Evolutionary conservation across 2,329 filamentous ascomycete species (phyloP).

Genomic region (Microcyclospora tardicrescens): DNA sequence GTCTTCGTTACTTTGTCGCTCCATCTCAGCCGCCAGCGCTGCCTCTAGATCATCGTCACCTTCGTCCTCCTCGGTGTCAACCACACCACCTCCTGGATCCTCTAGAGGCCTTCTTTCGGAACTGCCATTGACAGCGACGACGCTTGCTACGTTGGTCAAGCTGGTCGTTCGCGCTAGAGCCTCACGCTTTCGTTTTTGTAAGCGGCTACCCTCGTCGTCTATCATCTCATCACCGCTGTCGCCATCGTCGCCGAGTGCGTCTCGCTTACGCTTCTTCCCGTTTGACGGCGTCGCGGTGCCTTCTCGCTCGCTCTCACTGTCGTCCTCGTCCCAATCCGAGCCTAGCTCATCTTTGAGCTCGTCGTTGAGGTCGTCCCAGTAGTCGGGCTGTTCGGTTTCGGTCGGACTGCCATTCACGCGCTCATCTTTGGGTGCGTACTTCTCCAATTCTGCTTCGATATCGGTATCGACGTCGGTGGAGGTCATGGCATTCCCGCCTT

Average conservation of each 20-base stretch:
- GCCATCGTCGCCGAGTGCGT: constrained; percentile 14
- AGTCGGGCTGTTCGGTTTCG: constrained; percentile 21
- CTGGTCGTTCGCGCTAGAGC: constrained; percentile 35
- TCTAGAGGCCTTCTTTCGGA: not conserved
- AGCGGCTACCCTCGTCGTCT: constrained; percentile 29
- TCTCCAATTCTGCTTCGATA: constrained; percentile 29
- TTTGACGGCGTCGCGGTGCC: constrained; percentile 14
- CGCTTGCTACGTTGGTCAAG: constrained; percentile 29
- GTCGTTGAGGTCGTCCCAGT: constrained; percentile 43
- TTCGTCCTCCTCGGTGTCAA: constrained; percentile 13
- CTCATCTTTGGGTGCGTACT: constrained; percentile 34
- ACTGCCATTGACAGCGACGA: constrained; percentile 7
- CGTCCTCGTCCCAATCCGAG: constrained; percentile 36
- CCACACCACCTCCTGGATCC: constrained; percentile 2
- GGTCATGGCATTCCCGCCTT: constrained; percentile 7
- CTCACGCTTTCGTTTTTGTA: constrained; percentile 36
- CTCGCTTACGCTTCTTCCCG: constrained; percentile 19
- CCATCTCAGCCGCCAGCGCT: constrained; percentile 34
- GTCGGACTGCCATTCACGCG: constrained; percentile 19
- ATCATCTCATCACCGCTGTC: constrained; percentile 22
- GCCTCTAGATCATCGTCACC: constrained; percentile 44
- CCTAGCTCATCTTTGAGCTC: constrained; percentile 66
- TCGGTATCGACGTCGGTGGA: constrained; percentile 20
- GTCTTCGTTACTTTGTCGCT: constrained; percentile 22
- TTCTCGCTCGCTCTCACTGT: constrained; percentile 10